Base-by-base conservation (phyloP, 192 early-diverging fungal species). In the Coemansia sp. region DNA sequence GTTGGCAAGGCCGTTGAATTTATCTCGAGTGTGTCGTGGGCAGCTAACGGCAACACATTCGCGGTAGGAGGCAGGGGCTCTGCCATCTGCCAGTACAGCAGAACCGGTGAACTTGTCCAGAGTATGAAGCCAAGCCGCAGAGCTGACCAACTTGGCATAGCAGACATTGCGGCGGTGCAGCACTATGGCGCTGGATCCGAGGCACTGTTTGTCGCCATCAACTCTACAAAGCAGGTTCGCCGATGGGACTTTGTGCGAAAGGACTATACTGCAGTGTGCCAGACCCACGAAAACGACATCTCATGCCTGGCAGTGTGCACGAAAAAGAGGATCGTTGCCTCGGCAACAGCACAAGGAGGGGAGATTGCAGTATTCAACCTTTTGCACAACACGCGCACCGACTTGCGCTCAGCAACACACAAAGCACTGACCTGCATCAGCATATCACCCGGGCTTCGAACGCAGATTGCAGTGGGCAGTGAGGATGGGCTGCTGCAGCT, bases 401-500 rank as follows among this genome's bases (percentile, higher is more conserved):
- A 74, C 39, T 45, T 74, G 34, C 59, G 67, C 28, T 79, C 77
- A 34, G 71, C 72, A 0, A 74, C 77, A 26, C 77, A 74, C 51
- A 59, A 53, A 20, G 65, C 68, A n/a, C 57, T 79, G 23, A 74
- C 72, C 3, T 71, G 77, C 23, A 60, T 82, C 5, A 66, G 63
- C 61, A 70, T 82, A 42, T 68, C 74, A 9, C 18, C 66, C 1
- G 67, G 59, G 0, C 67, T 65, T 59, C 48, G 70, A 14, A 53
- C 73, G 11, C 70, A 72, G 43, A 51, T 82, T 20, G 48, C 61
- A 3, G 74, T 76, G 2, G 79, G 79, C 13, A 76, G 70, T 53
- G 79, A 82, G 50, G 79, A 82, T 42, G 79, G 79, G 20, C 55
- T 75, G 13, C 2, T 82, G 21, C 79, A 82, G 67, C 65, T 82